Evolutionary conservation across 257 asterid species (phyloP), one percentile per base, ranked within the genome.

Genomic region (Solanum bukasovii): DNA sequence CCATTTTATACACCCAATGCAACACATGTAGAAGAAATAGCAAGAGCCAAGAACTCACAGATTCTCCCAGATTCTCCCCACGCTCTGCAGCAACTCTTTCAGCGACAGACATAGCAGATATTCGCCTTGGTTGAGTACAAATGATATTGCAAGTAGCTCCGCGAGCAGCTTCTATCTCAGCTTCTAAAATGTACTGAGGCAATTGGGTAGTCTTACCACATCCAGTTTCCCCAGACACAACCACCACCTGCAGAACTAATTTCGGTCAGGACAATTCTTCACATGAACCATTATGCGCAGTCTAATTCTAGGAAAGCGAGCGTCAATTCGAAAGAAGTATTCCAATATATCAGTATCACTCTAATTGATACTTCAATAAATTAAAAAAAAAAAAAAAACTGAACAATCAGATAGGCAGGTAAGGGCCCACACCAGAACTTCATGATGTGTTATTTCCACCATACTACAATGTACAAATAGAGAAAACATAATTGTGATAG

Each of bases 61-160:
- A 94, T 88, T 95, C 99, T 89, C 98, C 99, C 73, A 96, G 90
- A 87, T 88, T 91, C 93, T 96, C 99, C 91, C 99, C 99, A 85
- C 99, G 94, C 92, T 96, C 99, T 23, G 98, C 95, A 88, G 99
- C 97, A 91, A 96, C 99, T 90, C 99, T 94, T 92, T 96, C 99
- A 88, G 99, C 85, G 83, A 96, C 98, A 38, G 99, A 29, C 92
- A 96, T 96, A 83, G 98, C 99, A 89, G 99, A 96, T 91, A 96
- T 96, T 90, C 99, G 91, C 92, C 99, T 92, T 56, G 99, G 98
- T 92, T 96, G 98, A 88, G 99, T 96, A 89, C 99, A 96, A 91
- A 96, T 96, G 87, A 96, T 95, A 90, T 90, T 96, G 90, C 99
- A 96, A 87, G 91, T 89, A 81, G 98, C 97, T 89, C 99, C 99